phyloP scores from a whole-genome alignment of 2,329 filamentous ascomycete genomes.

The Neophaeococcomyces aloes region DNA sequence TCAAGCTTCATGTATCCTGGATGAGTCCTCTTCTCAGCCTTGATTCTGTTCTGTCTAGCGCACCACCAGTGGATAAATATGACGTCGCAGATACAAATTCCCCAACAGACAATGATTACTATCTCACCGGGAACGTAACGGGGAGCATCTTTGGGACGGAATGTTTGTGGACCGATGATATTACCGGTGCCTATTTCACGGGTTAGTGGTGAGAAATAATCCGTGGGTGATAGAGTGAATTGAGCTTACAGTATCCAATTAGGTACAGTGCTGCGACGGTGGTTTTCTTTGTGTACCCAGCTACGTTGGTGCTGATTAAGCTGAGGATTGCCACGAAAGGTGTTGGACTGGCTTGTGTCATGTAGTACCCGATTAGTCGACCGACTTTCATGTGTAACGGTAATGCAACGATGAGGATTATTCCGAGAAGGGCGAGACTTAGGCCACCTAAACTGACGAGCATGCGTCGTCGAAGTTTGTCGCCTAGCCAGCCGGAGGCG shows the following conservation, averaged over 20 bases:
- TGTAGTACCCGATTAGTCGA: slow-evolving; percentile 54
- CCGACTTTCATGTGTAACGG: slow-evolving; percentile 48
- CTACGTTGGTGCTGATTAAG: slow-evolving; percentile 52
- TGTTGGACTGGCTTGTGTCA: slow-evolving; percentile 50
- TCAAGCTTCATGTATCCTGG: slow-evolving; percentile 51
- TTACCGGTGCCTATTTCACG: slow-evolving; percentile 34
- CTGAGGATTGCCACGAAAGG: slow-evolving; percentile 55
- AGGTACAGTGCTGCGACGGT: slow-evolving; percentile 41
- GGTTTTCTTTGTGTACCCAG: slow-evolving; percentile 46
- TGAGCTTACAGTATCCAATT: slow-evolving; percentile 32
- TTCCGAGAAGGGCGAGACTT: slow-evolving; percentile 16
- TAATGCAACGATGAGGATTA: slow-evolving; percentile 39
- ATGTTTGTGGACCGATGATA: slow-evolving; percentile 49
- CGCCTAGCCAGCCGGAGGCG: slow-evolving; percentile 46
- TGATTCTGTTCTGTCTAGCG: slow-evolving; percentile 47
- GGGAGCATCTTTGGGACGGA: slow-evolving; percentile 46
- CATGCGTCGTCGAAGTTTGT: slow-evolving; percentile 47
- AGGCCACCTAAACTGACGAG: slow-evolving; percentile 45
- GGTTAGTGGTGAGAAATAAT: slow-evolving; percentile 1
- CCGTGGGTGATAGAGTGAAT: background rate
- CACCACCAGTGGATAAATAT: slow-evolving; percentile 56
- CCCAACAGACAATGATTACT: slow-evolving; percentile 51
- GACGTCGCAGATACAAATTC: slow-evolving; percentile 40
- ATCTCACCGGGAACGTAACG: slow-evolving; percentile 55
- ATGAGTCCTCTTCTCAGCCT: slow-evolving; percentile 41